Conservation (phyloP, 108 stramenopile species). For the Epipyxis sp. region DNA sequence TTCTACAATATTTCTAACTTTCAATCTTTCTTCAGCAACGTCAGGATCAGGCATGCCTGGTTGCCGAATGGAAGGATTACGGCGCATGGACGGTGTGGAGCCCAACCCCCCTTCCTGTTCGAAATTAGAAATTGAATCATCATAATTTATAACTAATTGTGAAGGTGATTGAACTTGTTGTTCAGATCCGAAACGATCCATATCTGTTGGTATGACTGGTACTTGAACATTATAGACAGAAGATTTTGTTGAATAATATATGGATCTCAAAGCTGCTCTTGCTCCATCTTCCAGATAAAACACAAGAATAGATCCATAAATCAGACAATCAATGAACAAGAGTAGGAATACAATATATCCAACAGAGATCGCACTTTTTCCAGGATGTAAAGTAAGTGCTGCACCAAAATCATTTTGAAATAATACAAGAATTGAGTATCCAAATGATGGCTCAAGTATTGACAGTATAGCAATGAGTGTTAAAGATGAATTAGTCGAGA, state of each 20-base stretch:
- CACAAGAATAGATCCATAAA: neutral
- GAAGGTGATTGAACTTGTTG: neutral
- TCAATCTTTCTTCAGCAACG: neutral
- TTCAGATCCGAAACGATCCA: neutral
- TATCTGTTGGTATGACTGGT: neutral
- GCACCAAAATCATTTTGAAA: conserved; percentile 12
- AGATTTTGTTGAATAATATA: neutral
- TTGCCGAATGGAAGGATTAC: neutral
- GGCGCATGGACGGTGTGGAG: no score
- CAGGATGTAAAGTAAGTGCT: neutral
- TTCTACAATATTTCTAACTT: neutral
- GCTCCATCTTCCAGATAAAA: neutral
- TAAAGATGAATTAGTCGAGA: neutral
- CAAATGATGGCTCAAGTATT: conserved; percentile 19
- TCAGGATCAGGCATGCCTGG: neutral
- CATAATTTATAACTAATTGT: neutral
- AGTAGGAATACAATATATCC: no score
- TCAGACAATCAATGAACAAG: no score
- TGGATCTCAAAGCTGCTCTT: neutral
- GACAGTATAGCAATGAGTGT: neutral
- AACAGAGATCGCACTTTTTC: neutral
- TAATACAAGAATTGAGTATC: neutral
- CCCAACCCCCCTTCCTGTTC: no score
- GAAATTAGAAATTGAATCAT: neutral
- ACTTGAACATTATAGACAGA: neutral